Percentiles rank a stretch among this genome's conserved stretches.
phyloP scores from a whole-genome alignment of 768 basidiomycete genomes.

The Piloderma croceum region DNA sequence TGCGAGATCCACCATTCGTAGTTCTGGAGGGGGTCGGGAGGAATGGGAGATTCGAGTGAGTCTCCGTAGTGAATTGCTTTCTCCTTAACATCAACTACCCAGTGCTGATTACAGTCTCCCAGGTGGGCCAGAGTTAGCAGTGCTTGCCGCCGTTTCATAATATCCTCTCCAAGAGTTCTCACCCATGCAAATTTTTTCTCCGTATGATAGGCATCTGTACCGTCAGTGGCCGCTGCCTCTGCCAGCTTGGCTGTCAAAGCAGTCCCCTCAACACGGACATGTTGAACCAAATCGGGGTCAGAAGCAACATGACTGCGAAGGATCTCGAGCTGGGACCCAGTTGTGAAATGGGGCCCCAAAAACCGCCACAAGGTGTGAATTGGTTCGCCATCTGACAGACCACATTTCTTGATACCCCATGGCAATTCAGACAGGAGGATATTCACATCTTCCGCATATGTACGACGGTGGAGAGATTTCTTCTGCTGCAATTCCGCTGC shows the following conservation, averaged over 20 bases:
- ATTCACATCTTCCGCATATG: background rate
- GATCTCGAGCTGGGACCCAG: slow-evolving; percentile 1
- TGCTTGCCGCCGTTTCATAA: background rate
- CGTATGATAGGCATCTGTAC: background rate
- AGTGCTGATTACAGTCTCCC: no score
- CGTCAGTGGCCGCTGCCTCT: background rate
- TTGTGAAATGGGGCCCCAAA: slow-evolving; percentile 3
- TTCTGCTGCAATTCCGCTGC: background rate
- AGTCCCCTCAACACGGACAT: background rate
- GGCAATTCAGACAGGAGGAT: background rate
- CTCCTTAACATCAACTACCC: background rate
- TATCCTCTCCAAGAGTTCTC: background rate
- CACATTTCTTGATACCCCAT: slow-evolving; percentile 5
- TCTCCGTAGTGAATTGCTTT: background rate
- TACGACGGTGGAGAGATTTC: background rate
- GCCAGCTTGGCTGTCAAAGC: background rate
- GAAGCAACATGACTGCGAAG: background rate
- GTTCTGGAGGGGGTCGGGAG: background rate
- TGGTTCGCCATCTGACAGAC: slow-evolving; percentile 4
- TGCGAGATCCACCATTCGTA: background rate
- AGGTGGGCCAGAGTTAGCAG: background rate
- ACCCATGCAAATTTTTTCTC: background rate
- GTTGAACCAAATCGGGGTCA: background rate
- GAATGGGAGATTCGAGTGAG: background rate
- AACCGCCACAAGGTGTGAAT: slow-evolving; percentile 1